These are phyloP conservation scores for Sporothrix globosa DNA, from an alignment of 2,329 filamentous ascomycete species.

Conservation along the genomic window DNA sequence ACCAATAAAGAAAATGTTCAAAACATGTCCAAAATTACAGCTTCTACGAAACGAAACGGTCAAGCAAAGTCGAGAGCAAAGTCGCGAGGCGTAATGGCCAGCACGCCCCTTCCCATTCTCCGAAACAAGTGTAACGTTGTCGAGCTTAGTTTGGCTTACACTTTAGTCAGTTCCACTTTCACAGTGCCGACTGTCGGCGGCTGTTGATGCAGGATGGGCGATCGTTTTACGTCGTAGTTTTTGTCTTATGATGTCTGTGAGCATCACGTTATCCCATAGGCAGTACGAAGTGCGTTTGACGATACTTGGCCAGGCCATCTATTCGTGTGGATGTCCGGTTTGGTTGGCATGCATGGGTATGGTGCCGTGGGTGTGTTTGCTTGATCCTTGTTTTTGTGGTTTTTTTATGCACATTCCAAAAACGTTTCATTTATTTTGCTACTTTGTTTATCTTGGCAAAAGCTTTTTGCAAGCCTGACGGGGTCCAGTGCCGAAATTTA, in stretches of 20 bases:
- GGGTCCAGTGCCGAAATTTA: neutral
- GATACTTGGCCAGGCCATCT: too few species aligned
- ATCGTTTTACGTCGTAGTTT: neutral
- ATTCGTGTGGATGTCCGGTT: neutral
- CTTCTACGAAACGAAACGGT: too few species aligned
- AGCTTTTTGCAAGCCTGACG: neutral
- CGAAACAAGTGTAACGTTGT: neutral
- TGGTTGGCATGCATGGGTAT: too few species aligned
- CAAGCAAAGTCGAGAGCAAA: neutral
- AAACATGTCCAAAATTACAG: too few species aligned
- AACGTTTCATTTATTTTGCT: neutral
- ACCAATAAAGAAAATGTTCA: too few species aligned
- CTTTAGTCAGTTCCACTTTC: neutral
- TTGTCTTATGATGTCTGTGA: conserved; percentile 5
- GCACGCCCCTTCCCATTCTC: neutral
- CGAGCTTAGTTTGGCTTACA: too few species aligned
- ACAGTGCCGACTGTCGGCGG: conserved; percentile 11
- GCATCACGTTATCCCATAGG: neutral
- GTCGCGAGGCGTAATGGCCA: neutral
- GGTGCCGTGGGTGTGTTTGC: neutral
- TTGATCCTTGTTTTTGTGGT: neutral
- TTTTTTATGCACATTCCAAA: neutral
- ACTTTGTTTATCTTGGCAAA: neutral
- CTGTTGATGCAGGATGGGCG: neutral
- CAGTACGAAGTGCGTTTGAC: neutral